A percentile compares a stretch with the other conserved stretches of the same genome.
phyloP scores from a whole-genome alignment of 2,329 filamentous ascomycete genomes.

The Exophiala sideris region DNA sequence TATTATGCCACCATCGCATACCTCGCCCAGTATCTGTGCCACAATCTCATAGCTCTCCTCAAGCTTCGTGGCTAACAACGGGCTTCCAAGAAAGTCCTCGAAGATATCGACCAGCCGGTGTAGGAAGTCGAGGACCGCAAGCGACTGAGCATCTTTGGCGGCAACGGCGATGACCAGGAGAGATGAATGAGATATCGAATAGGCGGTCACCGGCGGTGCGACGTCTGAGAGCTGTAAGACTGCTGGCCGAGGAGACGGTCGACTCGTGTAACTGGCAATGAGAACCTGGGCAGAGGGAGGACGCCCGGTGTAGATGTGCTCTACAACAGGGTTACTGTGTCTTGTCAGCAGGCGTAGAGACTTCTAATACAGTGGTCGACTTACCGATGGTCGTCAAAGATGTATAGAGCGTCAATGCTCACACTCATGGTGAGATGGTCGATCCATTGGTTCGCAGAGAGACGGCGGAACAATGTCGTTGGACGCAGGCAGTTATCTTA shows the following conservation, averaged over 20 bases:
- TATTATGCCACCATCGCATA: slow-evolving; percentile 91
- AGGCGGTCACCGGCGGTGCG: slow-evolving; percentile 81
- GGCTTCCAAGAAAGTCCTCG: slow-evolving; percentile 89
- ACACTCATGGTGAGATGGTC: slow-evolving; percentile 65
- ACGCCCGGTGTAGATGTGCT: slow-evolving; percentile 81
- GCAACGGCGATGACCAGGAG: slow-evolving; percentile 80
- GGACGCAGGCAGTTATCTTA: not conserved
- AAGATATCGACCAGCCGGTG: slow-evolving; percentile 89
- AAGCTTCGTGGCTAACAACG: slow-evolving; percentile 79
- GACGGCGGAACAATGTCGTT: not conserved
- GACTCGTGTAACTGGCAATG: slow-evolving; percentile 80
- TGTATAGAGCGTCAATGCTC: slow-evolving; percentile 91
- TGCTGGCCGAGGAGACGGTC: slow-evolving; percentile 76
- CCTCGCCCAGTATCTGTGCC: slow-evolving; percentile 86
- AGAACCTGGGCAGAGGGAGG: slow-evolving; percentile 73
- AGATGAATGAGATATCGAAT: slow-evolving; percentile 82
- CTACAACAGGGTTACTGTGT: slow-evolving; percentile 74
- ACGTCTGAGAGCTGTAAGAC: slow-evolving; percentile 80
- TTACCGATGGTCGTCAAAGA: slow-evolving; percentile 94
- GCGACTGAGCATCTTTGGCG: slow-evolving; percentile 82
- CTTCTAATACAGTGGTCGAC: slow-evolving; percentile 28
- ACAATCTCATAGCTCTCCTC: slow-evolving; percentile 90
- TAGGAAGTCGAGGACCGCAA: slow-evolving; percentile 89
- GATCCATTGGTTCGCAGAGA: not conserved
- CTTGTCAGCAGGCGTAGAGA: slow-evolving; percentile 6